Conservation (phyloP, 192 early-diverging fungal genomes). For the Umbelopsis isabellina region DNA sequence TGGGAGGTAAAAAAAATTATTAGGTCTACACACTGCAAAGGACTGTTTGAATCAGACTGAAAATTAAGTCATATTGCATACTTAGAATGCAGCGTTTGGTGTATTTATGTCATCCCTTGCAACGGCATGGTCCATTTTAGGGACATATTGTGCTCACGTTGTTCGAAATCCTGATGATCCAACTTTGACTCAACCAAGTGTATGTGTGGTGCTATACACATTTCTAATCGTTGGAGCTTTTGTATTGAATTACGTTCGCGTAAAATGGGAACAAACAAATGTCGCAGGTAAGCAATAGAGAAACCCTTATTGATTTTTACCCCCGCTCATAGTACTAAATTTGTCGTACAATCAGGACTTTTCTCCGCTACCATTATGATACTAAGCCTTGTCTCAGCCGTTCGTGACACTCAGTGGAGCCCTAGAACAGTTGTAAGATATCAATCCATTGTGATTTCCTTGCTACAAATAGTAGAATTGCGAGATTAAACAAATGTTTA, state of each 20-base stretch:
- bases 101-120: slow-evolving; percentile 32
- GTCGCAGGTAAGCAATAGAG: slow-evolving; percentile 31
- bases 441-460: no score
- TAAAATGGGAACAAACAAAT: slow-evolving; percentile 36
- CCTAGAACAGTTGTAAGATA: slow-evolving; percentile 21
- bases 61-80: not conserved
- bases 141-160: slow-evolving; percentile 28
- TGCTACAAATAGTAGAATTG: not conserved
- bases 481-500: not conserved
- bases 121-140: slow-evolving; percentile 29
- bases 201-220: slow-evolving; percentile 16
- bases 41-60: not conserved
- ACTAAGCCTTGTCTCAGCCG: slow-evolving; percentile 26
- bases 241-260: slow-evolving; percentile 29
- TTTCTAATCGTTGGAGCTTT: slow-evolving; percentile 34
- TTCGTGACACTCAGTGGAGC: slow-evolving; percentile 18
- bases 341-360: slow-evolving; percentile 26
- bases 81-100: slow-evolving; percentile 33
- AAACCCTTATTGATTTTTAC: not conserved
- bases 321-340: not conserved
- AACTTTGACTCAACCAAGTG: slow-evolving; percentile 17
- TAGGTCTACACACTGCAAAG: not conserved
- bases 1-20: slow-evolving; percentile 26
- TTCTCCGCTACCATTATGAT: slow-evolving; percentile 37
- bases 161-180: slow-evolving; percentile 26